These are phyloP conservation scores for Saitozyma sp. DNA, from an alignment of 768 basidiomycete genomes.

Conservation along the genomic window DNA sequence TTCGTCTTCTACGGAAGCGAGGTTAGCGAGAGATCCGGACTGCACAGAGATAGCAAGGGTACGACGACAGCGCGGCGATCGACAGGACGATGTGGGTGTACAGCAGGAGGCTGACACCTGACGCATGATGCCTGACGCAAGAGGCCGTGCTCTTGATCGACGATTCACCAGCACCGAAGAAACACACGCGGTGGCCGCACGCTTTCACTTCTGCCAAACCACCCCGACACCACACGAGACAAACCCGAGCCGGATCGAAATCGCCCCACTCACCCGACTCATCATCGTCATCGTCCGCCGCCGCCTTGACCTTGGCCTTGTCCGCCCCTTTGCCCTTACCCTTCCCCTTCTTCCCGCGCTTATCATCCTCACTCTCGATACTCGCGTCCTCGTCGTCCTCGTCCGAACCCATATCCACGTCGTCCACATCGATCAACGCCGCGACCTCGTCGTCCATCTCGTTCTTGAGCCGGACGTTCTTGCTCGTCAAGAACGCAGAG, in stretches of 20 bases:
- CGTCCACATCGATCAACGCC: slow-evolving; percentile 54
- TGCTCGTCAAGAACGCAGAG: slow-evolving; percentile 79
- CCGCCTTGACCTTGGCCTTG: slow-evolving; percentile 11
- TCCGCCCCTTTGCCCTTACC: slow-evolving; percentile 58
- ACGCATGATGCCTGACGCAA: too few relatives aligned
- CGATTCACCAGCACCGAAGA: too few relatives aligned
- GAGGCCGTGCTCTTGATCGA: too few relatives aligned
- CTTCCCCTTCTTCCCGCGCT: slow-evolving; percentile 69
- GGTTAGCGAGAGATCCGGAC: neutral
- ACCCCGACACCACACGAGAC: too few relatives aligned
- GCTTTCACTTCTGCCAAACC: too few relatives aligned
- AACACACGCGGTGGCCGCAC: too few relatives aligned
- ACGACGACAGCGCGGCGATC: too few relatives aligned
- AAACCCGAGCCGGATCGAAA: too few relatives aligned
- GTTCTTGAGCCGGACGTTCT: slow-evolving; percentile 91
- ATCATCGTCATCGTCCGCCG: slow-evolving; percentile 57
- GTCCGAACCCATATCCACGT: slow-evolving; percentile 53
- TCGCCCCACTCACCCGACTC: slow-evolving; percentile 37
- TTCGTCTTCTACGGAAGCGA: slow-evolving; percentile 62
- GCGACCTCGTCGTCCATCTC: slow-evolving; percentile 83
- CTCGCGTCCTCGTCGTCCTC: slow-evolving; percentile 54
- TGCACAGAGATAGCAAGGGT: too few relatives aligned
- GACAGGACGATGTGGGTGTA: too few relatives aligned
- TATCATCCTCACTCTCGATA: slow-evolving; percentile 62
- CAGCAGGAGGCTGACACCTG: too few relatives aligned